Conservation (phyloP, 164 flowering plant genomes). For the Hamamelis virginiana region DNA sequence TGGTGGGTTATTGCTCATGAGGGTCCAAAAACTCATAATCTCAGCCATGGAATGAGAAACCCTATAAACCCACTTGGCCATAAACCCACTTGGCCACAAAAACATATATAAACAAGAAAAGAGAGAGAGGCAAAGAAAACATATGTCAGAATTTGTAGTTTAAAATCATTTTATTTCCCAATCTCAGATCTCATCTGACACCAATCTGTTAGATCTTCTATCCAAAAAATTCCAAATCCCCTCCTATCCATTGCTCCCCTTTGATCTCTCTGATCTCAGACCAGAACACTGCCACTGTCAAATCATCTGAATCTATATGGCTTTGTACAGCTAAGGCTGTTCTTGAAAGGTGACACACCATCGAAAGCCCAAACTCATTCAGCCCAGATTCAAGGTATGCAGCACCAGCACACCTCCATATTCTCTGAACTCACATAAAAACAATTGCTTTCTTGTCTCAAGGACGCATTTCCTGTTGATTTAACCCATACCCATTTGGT, state of each 20-base stretch:
- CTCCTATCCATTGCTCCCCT: constrained; percentile 24
- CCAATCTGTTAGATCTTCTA: constrained; percentile 29
- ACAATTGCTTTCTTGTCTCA: constrained; percentile 39
- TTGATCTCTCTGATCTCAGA: constrained; percentile 30
- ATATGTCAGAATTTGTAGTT: constrained; percentile 29
- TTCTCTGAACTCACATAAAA: constrained; percentile 42
- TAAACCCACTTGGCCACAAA: constrained; percentile 19
- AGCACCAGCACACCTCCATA: constrained; percentile 33
- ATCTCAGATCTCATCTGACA: constrained; percentile 41
- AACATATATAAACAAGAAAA: constrained; percentile 4
- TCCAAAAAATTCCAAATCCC: constrained; percentile 23
- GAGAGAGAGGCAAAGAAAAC: constrained; percentile 5
- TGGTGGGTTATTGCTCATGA: constrained; percentile 17
- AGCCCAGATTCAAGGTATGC: constrained; percentile 64
- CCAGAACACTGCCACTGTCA: constrained; percentile 33
- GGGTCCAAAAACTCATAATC: constrained; percentile 8
- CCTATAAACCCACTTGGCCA: constrained; percentile 12
- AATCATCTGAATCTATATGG: constrained; percentile 22
- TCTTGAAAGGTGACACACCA: constrained; percentile 30
- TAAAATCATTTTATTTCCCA: constrained; percentile 13
- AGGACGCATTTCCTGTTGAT: constrained; percentile 11
- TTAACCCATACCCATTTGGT: constrained; percentile 51
- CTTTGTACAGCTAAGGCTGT: constrained; percentile 56
- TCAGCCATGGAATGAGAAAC: constrained; percentile 16
- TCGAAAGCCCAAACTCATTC: constrained; percentile 33